Base-by-base conservation (phyloP, 73 alveolate genomes). In the Durusdinium trenchii region DNA sequence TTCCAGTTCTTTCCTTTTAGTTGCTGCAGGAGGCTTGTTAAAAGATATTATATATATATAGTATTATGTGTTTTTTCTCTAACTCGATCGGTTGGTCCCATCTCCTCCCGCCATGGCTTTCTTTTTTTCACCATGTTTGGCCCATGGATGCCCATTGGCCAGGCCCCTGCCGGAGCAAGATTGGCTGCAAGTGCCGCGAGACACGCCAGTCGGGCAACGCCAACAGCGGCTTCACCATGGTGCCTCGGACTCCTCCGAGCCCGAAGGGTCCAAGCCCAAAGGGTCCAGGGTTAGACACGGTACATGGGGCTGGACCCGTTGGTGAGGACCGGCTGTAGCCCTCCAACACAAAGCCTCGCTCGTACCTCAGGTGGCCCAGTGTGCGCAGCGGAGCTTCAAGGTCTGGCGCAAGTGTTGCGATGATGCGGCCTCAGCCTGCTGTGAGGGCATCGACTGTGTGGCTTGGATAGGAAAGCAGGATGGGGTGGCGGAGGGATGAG, bases 141-240 rank as follows among this genome's bases (percentile, higher is more conserved):
- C n/a, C n/a, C n/a, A n/a, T n/a, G n/a, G n/a, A n/a, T n/a, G n/a
- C n/a, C n/a, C n/a, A n/a, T n/a, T 32, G 26, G 61, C 12, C 73
- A 83, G 94, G 94, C 38, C 43, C 38, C 4, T 84, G 94, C 76
- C 28, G 69, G 57, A 84, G 54, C 76, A 84, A 84, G 94, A 48
- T 48, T 26, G 94, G 94, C 14, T 84, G 94, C 94, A 52, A 57
- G 52, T 84, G 94, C 76, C 10, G 28, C 75, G 94, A 84, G 76
- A 84, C 28, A 9, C 94, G 94, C 23, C 94, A 84, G 75, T 45
- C 76, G 38, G 94, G 94, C 94, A 84, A 84, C 23, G 94, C 94
- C 50, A 51, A 30, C 51, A 84, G 42, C 50, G 94, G 94, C 69
- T 48, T 84, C 51, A 84, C 73, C 45, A 84, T 84, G 94, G 76